phyloP scores from a whole-genome alignment of 1,284 basidiomycete genomes.

The Microbotryum silenes-acaulis region DNA sequence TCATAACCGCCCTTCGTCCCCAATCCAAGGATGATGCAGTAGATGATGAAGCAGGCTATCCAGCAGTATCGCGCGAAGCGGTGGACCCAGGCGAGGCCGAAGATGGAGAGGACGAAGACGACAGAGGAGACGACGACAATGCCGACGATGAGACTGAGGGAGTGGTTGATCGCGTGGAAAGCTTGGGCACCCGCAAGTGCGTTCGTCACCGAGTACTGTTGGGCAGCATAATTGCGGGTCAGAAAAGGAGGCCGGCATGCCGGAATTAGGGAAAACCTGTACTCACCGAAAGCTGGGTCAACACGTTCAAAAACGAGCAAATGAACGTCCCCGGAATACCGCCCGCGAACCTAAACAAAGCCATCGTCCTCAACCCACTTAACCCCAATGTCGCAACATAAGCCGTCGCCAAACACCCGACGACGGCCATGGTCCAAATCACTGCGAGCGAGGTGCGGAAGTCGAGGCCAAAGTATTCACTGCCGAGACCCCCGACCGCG shows the following conservation, averaged over 20 bases:
- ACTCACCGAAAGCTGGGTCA: constrained; percentile 46
- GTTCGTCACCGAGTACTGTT: constrained; percentile 25
- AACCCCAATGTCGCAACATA: constrained; percentile 58
- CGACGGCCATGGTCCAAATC: constrained; percentile 40
- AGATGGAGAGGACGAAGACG: constrained; percentile 42
- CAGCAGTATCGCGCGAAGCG: constrained; percentile 58
- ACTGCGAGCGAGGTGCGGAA: constrained; percentile 44
- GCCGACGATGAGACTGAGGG: constrained; percentile 42
- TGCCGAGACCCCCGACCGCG: constrained; percentile 11
- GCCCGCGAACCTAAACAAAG: constrained; percentile 31
- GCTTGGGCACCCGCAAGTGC: constrained; percentile 45
- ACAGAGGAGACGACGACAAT: constrained; percentile 44
- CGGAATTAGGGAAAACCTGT: too few species aligned
- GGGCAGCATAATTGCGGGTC: constrained; percentile 31
- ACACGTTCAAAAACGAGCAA: constrained; percentile 54
- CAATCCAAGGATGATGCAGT: constrained; percentile 51
- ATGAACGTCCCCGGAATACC: constrained; percentile 39
- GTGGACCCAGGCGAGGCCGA: constrained; percentile 48
- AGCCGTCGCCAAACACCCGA: constrained; percentile 43
- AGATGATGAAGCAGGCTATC: constrained; percentile 52
- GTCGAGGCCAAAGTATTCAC: constrained; percentile 41
- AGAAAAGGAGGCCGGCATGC: constrained; percentile 4
- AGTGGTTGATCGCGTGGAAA: constrained; percentile 41
- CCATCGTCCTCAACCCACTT: constrained; percentile 56
- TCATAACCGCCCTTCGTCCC: constrained; percentile 51